A percentile compares a stretch with the other conserved stretches of the same genome.
These are phyloP conservation scores for Ophiocordyceps camponoti-leonardi DNA, from an alignment of 2,329 filamentous ascomycete genomes.

Conservation along the genomic window DNA sequence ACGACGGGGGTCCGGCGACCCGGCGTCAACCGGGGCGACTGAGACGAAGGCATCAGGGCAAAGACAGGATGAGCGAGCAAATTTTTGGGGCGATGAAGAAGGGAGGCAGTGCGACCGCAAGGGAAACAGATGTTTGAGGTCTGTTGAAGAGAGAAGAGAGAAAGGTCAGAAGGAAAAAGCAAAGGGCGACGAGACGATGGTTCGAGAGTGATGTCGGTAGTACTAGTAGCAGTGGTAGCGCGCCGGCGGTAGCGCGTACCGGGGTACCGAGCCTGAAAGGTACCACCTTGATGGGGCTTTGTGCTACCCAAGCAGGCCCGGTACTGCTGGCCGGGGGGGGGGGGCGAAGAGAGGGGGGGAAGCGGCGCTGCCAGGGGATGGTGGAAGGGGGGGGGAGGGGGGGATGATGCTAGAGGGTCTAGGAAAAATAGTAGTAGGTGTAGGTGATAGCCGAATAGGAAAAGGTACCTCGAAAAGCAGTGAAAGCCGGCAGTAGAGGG, in stretches of 20 bases:
- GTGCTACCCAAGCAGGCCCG: neutral
- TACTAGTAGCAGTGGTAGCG: neutral
- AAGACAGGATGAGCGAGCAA: neutral
- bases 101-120: neutral
- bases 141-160: neutral
- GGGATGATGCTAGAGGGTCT: too few species aligned
- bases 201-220: neutral
- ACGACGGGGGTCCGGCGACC: slow-evolving; percentile 14
- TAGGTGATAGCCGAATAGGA: too few species aligned
- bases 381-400: too few species aligned
- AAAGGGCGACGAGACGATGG: neutral
- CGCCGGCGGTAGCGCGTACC: neutral
- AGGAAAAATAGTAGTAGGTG: too few species aligned
- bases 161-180: neutral
- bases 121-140: neutral
- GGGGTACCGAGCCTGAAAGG: neutral
- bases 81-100: neutral
- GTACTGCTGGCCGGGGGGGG: neutral
- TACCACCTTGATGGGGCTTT: neutral
- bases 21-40: slow-evolving; percentile 16
- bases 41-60: slow-evolving; percentile 13
- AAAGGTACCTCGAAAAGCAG: too few species aligned
- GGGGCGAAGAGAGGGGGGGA: neutral
- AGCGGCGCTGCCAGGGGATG: neutral
- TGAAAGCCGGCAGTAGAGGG: too few species aligned